These are phyloP conservation scores for Gracilaria caudata DNA, from an alignment of 23 red algal species.

Conservation along the genomic window DNA sequence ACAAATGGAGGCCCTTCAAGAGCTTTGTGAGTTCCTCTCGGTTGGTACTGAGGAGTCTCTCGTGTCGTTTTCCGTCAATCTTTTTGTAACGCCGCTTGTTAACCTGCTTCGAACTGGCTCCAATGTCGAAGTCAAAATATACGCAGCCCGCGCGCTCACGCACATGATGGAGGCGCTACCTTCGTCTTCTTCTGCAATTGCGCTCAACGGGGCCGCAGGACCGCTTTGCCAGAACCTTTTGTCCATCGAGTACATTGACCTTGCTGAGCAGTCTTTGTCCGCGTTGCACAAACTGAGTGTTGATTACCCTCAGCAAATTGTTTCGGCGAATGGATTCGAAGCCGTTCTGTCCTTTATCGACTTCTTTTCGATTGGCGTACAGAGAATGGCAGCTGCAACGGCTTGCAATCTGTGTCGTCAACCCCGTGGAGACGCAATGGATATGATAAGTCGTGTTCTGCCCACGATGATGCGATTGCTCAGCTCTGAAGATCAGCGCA, in stretches of 20 bases:
- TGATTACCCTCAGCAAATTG: constrained; percentile 88
- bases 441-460: constrained; percentile 61
- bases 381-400: constrained; percentile 84
- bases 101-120: constrained; percentile 49
- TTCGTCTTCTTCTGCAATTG: constrained; percentile 77
- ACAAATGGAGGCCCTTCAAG: constrained; percentile 72
- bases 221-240: constrained; percentile 85
- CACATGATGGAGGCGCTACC: constrained; percentile 95
- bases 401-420: constrained; percentile 88
- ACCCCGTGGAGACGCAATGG: constrained; percentile 67
- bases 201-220: constrained; percentile 68
- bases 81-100: constrained; percentile 85
- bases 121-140: constrained; percentile 76
- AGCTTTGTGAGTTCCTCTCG: constrained; percentile 96
- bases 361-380: constrained; percentile 93
- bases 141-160: constrained; percentile 90
- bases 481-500: constrained; percentile 71
- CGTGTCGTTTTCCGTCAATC: constrained; percentile 82
- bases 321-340: constrained; percentile 78
- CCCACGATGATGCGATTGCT: constrained; percentile 74
- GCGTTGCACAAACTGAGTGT: constrained; percentile 87
- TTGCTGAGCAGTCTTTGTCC: constrained; percentile 95
- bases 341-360: constrained; percentile 92
- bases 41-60: constrained; percentile 93
- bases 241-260: constrained; percentile 97